Conservation (phyloP, 2,329 filamentous ascomycete genomes). For the Fusarium bactridioides region DNA sequence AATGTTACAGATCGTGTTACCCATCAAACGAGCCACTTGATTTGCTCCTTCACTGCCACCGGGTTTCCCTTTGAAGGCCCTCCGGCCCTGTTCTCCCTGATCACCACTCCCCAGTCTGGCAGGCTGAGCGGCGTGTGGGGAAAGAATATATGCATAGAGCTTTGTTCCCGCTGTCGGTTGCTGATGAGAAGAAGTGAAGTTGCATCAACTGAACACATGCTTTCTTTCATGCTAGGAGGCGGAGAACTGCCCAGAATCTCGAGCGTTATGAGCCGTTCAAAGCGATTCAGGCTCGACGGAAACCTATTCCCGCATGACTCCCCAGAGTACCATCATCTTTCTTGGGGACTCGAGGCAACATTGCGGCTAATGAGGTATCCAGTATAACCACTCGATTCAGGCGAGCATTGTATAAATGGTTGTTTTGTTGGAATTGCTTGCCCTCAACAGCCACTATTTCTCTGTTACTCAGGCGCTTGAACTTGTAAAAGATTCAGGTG, state of each 20-base stretch:
- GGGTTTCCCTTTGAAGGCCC: conserved; percentile 25
- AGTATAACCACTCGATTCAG: neutral
- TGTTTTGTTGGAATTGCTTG: neutral
- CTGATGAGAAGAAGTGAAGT: neutral
- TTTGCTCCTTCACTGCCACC: conserved; percentile 11
- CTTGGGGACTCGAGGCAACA: neutral
- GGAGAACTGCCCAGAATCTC: conserved; percentile 15
- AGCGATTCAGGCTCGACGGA: conserved; percentile 7
- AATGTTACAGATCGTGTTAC: conserved; percentile 17
- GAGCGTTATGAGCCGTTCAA: neutral
- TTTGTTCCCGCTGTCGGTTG: conserved; percentile 10
- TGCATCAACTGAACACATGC: conserved; percentile 5
- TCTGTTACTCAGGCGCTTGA: neutral
- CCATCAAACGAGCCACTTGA: neutral
- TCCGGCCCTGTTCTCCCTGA: conserved; percentile 15
- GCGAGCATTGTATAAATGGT: neutral
- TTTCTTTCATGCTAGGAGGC: conserved; percentile 23
- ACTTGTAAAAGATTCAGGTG: neutral
- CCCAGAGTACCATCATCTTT: neutral
- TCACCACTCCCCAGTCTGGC: neutral
- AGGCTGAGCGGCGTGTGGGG: conserved; percentile 20
- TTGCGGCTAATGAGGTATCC: neutral
- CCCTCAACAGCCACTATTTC: neutral
- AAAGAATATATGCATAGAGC: conserved; percentile 9
- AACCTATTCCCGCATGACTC: conserved; percentile 15